Evolutionary conservation across 2,329 filamentous ascomycete species (phyloP).

Genomic region (Didymosphaeria variabile): DNA sequence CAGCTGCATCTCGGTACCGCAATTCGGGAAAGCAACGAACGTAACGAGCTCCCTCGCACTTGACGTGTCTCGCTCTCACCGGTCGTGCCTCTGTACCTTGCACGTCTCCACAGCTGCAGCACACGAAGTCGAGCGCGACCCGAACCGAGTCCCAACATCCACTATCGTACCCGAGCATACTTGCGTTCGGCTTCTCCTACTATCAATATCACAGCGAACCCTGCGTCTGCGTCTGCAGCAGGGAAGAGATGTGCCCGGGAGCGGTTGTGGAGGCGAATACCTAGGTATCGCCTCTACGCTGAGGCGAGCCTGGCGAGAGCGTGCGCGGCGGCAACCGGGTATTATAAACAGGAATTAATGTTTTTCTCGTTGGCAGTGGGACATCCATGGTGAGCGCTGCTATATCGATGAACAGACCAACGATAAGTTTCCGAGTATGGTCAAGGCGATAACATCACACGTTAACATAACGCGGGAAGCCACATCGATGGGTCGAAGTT

Average conservation of each 20-base stretch:
- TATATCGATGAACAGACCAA: conserved; percentile 26
- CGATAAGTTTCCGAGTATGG: conserved; percentile 24
- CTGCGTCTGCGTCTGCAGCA: conserved; percentile 5
- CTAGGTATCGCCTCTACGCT: conserved; percentile 3
- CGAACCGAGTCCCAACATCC: neutral
- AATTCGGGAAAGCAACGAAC: conserved; percentile 3
- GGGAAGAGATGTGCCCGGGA: conserved; percentile 10
- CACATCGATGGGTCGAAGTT: conserved; percentile 19
- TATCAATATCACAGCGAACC: conserved; percentile 9
- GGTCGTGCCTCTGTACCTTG: conserved; percentile 8
- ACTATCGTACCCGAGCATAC: neutral
- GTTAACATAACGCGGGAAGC: conserved; percentile 22
- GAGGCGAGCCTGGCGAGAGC: conserved; percentile 3
- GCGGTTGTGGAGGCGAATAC: conserved; percentile 1
- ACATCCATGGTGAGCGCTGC: conserved; percentile 14
- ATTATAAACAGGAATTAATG: conserved; percentile 35
- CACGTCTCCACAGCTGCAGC: conserved; percentile 9
- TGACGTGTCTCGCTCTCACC: conserved; percentile 25
- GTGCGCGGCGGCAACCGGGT: conserved; percentile 32
- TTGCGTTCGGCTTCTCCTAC: neutral
- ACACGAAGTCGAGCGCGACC: neutral
- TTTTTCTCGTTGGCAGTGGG: conserved; percentile 7
- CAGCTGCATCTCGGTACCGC: conserved; percentile 17
- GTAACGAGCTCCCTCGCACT: neutral
- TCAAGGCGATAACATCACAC: conserved; percentile 12